Percentiles rank a stretch among this genome's conserved stretches.
Conservation (phyloP, 148 eudicot species). For the Vaccinium corymbosum region DNA sequence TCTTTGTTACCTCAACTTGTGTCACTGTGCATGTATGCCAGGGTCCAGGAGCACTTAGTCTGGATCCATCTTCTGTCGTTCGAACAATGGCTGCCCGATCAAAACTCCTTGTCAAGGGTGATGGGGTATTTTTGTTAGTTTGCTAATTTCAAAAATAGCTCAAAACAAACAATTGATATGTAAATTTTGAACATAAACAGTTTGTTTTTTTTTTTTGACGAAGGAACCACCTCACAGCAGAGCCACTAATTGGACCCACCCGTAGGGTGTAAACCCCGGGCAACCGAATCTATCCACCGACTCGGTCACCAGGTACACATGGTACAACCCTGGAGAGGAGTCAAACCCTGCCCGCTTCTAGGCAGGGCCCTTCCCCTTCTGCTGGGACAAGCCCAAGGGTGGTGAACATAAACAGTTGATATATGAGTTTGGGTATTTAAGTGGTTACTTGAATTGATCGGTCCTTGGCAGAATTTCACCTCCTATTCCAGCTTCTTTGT, state of each 20-base stretch:
- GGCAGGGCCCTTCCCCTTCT: too few species aligned
- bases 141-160: background rate
- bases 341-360: too few species aligned
- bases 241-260: too few species aligned
- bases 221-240: too few species aligned
- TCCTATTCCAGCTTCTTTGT: constrained; percentile 24
- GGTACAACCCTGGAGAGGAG: too few species aligned
- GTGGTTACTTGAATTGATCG: constrained; percentile 40
- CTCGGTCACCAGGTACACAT: too few species aligned
- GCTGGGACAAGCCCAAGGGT: too few species aligned
- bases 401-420: background rate
- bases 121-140: background rate
- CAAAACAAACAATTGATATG: background rate
- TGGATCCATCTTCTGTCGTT: background rate
- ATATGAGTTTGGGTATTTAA: background rate
- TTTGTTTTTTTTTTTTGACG: too few species aligned
- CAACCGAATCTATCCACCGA: too few species aligned
- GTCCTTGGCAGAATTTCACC: constrained; percentile 39
- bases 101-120: constrained; percentile 27
- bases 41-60: constrained; percentile 14
- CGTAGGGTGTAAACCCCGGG: too few species aligned
- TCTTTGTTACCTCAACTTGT: constrained; percentile 52
- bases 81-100: constrained; percentile 42
- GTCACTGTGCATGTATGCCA: constrained; percentile 43
- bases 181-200: background rate